phyloP scores from a whole-genome alignment of 148 eudicot genomes.

The Chenopodium formosanum region DNA sequence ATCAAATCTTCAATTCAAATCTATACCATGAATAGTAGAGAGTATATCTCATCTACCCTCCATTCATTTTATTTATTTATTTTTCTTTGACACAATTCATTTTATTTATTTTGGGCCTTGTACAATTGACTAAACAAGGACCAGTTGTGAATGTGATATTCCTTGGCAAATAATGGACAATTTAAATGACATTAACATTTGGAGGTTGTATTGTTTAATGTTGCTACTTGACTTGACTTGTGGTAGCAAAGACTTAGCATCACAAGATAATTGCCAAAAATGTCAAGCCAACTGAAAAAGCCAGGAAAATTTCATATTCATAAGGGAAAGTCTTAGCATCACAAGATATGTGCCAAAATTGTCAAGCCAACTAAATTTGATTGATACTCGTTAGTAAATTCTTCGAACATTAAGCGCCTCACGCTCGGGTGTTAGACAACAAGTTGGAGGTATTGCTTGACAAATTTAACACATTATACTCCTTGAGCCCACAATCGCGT shows the following conservation, averaged over 20 bases:
- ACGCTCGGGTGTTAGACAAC: not conserved
- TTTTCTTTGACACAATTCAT: too few species aligned
- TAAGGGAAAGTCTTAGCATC: not conserved
- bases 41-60: too few species aligned
- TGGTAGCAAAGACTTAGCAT: not conserved
- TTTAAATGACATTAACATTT: too few species aligned
- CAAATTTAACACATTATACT: not conserved
- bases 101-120: too few species aligned
- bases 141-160: too few species aligned
- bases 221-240: not conserved
- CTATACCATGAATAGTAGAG: too few species aligned
- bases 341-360: not conserved
- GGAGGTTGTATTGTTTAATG: not conserved
- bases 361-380: not conserved
- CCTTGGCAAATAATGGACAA: too few species aligned
- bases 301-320: not conserved
- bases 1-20: too few species aligned
- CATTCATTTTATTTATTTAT: too few species aligned
- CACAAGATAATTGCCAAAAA: too few species aligned
- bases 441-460: not conserved
- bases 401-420: not conserved
- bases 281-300: too few species aligned
- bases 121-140: too few species aligned
- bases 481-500: not conserved
- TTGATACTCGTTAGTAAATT: not conserved